A percentile compares a stretch with the other conserved stretches of the same genome.
phyloP scores from a whole-genome alignment of 2,329 filamentous ascomycete species.

The Fusarium annulatum region DNA sequence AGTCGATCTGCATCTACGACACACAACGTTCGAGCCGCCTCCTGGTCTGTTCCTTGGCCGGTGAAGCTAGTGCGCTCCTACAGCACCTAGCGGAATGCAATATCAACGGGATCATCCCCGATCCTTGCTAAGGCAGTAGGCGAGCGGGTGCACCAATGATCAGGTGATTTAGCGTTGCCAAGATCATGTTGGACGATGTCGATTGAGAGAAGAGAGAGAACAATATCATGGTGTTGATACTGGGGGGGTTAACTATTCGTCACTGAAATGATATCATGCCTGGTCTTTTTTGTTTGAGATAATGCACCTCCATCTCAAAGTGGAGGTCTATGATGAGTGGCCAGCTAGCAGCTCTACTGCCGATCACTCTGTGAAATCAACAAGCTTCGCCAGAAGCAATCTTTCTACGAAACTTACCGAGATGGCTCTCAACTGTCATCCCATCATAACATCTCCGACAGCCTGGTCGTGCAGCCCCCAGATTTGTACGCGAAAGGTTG shows the following conservation, averaged over 20 bases:
- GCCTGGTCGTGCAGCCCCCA: constrained; percentile 9
- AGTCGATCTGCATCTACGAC: constrained; percentile 23
- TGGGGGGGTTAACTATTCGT: background rate
- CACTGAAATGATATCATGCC: background rate
- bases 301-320: background rate
- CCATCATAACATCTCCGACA: background rate
- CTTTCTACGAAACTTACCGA: background rate
- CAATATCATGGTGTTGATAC: background rate
- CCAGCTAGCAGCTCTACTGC: background rate
- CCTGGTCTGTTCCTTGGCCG: constrained; percentile 34
- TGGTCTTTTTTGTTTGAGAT: background rate
- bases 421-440: background rate
- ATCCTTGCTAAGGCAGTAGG: constrained; percentile 40
- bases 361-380: background rate
- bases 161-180: constrained; percentile 45
- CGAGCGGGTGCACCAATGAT: constrained; percentile 37
- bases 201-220: constrained; percentile 9
- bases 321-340: background rate
- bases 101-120: constrained; percentile 43
- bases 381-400: background rate
- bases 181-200: constrained; percentile 9
- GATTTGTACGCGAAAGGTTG: constrained; percentile 1
- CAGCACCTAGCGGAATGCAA: constrained; percentile 39
- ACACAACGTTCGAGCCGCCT: constrained; percentile 25
- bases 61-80: constrained; percentile 36